Evolutionary conservation across 2,329 filamentous ascomycete species (phyloP).

Genomic region (Xylariales sp.): DNA sequence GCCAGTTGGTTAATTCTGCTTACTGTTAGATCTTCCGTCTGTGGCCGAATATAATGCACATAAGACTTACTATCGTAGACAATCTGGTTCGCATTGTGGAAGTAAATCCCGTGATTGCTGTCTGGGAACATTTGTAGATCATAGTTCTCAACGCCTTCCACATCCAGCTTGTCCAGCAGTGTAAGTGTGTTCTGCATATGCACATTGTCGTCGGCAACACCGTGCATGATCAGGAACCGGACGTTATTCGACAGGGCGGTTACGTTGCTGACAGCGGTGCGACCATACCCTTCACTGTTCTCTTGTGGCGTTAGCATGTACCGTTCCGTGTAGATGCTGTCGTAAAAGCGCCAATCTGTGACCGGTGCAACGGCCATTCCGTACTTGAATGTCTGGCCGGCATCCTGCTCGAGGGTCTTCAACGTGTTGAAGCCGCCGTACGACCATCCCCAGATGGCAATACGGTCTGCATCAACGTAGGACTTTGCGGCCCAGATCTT

Average conservation of each 20-base stretch:
- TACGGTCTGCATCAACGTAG: constrained; percentile 76
- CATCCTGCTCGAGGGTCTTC: constrained; percentile 90
- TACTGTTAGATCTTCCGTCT: constrained; percentile 28
- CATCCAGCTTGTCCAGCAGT: constrained; percentile 79
- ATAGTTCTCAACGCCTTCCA: constrained; percentile 82
- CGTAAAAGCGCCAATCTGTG: constrained; percentile 97
- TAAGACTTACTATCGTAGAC: constrained; percentile 81
- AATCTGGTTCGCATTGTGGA: constrained; percentile 86
- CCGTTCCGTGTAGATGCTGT: constrained; percentile 89
- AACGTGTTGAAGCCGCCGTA: constrained; percentile 94
- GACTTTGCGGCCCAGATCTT: constrained; percentile 75
- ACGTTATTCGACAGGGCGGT: constrained; percentile 69
- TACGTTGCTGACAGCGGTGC: constrained; percentile 69
- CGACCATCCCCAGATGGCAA: constrained; percentile 98
- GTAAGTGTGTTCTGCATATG: constrained; percentile 93
- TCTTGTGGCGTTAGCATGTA: constrained; percentile 95
- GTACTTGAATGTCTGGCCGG: constrained; percentile 84
- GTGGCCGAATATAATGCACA: background rate
- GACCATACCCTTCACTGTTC: constrained; percentile 73
- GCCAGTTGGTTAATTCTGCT: constrained; percentile 77
- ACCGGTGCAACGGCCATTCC: constrained; percentile 98
- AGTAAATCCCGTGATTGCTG: constrained; percentile 90
- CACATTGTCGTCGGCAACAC: constrained; percentile 94
- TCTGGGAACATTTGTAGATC: constrained; percentile 96
- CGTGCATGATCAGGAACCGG: constrained; percentile 93